These are phyloP conservation scores for Bodo saltans DNA, from an alignment of 78 protist genomes.

Conservation along the genomic window DNA sequence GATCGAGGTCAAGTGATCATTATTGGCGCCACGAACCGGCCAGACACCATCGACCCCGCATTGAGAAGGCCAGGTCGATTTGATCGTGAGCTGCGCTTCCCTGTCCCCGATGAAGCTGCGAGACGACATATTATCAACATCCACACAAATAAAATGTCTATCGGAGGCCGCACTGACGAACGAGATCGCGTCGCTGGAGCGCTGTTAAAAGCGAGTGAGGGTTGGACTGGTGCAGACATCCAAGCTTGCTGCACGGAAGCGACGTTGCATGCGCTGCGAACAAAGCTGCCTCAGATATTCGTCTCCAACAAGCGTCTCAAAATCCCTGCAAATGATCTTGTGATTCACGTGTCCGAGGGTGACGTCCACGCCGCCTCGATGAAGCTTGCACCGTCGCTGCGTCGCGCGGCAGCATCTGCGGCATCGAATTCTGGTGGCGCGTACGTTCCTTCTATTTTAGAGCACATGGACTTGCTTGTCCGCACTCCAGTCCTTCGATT, in stretches of 20 bases:
- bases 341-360: background rate
- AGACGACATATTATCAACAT: slow-evolving; percentile 58
- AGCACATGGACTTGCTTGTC: background rate
- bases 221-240: slow-evolving; percentile 90
- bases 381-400: background rate
- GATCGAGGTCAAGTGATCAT: slow-evolving; percentile 46
- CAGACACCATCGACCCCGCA: slow-evolving; percentile 92
- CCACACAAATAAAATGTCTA: background rate
- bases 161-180: background rate
- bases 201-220: slow-evolving; percentile 63
- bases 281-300: slow-evolving; percentile 73
- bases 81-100: slow-evolving; percentile 86
- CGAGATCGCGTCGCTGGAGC: background rate
- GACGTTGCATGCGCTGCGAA: slow-evolving; percentile 54
- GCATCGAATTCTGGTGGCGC: too few relatives aligned
- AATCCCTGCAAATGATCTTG: background rate
- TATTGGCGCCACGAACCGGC: slow-evolving; percentile 94
- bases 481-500: background rate
- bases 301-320: background rate
- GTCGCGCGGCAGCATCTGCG: background rate
- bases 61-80: slow-evolving; percentile 92
- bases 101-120: slow-evolving; percentile 63
- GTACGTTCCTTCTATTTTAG: background rate
- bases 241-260: slow-evolving; percentile 73
- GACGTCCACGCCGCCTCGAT: background rate